phyloP scores from a whole-genome alignment of 805 yeast genomes.

The Suhomyces kilbournensis region DNA sequence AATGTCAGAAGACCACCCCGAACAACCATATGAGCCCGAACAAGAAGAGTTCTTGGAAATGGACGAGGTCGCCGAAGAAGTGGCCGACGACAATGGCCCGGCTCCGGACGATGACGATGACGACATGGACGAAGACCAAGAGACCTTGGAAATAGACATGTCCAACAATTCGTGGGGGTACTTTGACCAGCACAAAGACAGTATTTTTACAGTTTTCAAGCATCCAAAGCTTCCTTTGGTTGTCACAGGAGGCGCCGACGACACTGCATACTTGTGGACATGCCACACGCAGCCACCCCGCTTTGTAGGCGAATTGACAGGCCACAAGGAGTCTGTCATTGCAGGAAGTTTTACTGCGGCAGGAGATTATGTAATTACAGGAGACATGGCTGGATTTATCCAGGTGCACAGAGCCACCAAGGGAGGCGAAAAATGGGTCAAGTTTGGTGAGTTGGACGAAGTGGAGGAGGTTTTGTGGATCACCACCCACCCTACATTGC shows the following conservation, averaged over 20 bases:
- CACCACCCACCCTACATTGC: slow-evolving; percentile 70
- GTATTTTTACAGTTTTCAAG: slow-evolving; percentile 73
- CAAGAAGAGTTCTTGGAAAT: slow-evolving; percentile 29
- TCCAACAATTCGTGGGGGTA: slow-evolving; percentile 85
- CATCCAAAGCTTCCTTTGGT: slow-evolving; percentile 86
- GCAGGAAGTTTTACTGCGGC: slow-evolving; percentile 80
- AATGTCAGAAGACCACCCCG: slow-evolving; percentile 6
- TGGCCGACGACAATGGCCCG: slow-evolving; percentile 27
- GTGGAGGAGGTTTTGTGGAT: slow-evolving; percentile 90
- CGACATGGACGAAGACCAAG: slow-evolving; percentile 40
- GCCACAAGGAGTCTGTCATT: slow-evolving; percentile 86
- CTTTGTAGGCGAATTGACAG: slow-evolving; percentile 69
- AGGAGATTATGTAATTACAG: slow-evolving; percentile 80
- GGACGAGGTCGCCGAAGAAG: slow-evolving; percentile 37
- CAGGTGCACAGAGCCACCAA: slow-evolving; percentile 67
- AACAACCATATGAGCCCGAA: slow-evolving; percentile 14
- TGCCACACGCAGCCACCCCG: slow-evolving; percentile 83
- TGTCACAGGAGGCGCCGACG: slow-evolving; percentile 95
- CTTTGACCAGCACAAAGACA: slow-evolving; percentile 87
- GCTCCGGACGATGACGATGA: slow-evolving; percentile 39
- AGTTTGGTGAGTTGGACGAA: slow-evolving; percentile 70
- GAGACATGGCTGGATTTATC: slow-evolving; percentile 91
- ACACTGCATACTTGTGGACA: slow-evolving; percentile 87
- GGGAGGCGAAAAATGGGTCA: slow-evolving; percentile 81
- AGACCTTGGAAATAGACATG: slow-evolving; percentile 74